phyloP scores from a whole-genome alignment of 2,329 filamentous ascomycete species.

The Knoxdaviesia capensis region DNA sequence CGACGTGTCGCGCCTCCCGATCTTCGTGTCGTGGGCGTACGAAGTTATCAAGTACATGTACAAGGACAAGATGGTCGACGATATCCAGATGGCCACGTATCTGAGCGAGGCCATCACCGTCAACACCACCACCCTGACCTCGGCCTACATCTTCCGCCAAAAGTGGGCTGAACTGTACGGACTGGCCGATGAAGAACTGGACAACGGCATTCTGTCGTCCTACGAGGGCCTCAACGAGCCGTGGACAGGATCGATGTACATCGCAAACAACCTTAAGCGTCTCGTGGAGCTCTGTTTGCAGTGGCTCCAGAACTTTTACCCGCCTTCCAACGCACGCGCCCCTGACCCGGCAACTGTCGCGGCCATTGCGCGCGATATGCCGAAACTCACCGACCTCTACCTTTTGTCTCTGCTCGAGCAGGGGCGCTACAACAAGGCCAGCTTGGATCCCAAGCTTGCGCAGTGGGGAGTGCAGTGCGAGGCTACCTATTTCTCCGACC shows the following conservation, averaged over 20 bases:
- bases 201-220: slow-evolving; percentile 39
- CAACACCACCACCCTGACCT: slow-evolving; percentile 36
- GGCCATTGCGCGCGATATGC: slow-evolving; percentile 25
- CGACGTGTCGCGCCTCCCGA: slow-evolving; percentile 50
- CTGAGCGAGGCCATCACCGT: slow-evolving; percentile 47
- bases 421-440: slow-evolving; percentile 26
- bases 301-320: slow-evolving; percentile 26
- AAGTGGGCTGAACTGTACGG: slow-evolving; percentile 54
- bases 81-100: slow-evolving; percentile 30
- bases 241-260: slow-evolving; percentile 59
- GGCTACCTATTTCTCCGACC: slow-evolving; percentile 27
- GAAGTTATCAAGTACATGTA: slow-evolving; percentile 57
- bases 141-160: slow-evolving; percentile 50
- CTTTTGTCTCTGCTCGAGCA: slow-evolving; percentile 32
- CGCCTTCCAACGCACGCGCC: slow-evolving; percentile 11
- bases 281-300: slow-evolving; percentile 35
- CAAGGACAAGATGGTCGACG: slow-evolving; percentile 36
- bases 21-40: slow-evolving; percentile 61
- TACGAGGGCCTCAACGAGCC: slow-evolving; percentile 57
- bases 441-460: slow-evolving; percentile 20
- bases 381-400: slow-evolving; percentile 31
- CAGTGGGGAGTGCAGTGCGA: slow-evolving; percentile 23
- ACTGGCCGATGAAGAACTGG: slow-evolving; percentile 43
- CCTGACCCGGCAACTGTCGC: slow-evolving; percentile 20
- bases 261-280: slow-evolving; percentile 41